These are phyloP conservation scores for Diaporthe aspalathi DNA, from an alignment of 2,329 filamentous ascomycete species.

Conservation along the genomic window DNA sequence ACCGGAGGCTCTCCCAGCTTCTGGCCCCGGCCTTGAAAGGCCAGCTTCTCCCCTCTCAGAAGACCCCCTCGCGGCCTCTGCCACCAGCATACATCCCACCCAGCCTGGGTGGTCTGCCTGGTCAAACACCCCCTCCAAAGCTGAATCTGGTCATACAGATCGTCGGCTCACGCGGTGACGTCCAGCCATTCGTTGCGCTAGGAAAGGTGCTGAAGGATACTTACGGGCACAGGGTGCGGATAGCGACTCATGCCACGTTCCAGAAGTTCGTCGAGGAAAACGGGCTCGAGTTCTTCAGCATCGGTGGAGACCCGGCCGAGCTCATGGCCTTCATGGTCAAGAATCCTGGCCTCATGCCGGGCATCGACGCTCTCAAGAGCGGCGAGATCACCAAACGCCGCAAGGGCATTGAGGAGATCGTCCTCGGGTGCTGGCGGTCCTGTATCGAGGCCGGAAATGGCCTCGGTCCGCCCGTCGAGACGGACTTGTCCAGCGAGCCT, in stretches of 20 bases:
- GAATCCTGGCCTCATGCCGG: conserved; percentile 86
- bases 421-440: conserved; percentile 88
- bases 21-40: conserved; percentile 72
- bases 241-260: conserved; percentile 80
- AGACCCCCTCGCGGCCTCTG: conserved; percentile 54
- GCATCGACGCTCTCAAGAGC: conserved; percentile 78
- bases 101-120: conserved; percentile 73
- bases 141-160: conserved; percentile 81
- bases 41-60: conserved; percentile 62
- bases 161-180: conserved; percentile 79
- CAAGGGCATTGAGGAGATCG: conserved; percentile 79
- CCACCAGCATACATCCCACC: conserved; percentile 79
- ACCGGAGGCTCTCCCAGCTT: conserved; percentile 72
- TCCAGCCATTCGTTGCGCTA: conserved; percentile 80
- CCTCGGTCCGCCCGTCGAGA: conserved; percentile 59
- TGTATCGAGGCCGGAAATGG: conserved; percentile 85
- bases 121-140: conserved; percentile 65
- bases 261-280: conserved; percentile 75
- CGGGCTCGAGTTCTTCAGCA: conserved; percentile 79
- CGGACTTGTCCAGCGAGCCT: conserved; percentile 59
- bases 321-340: conserved; percentile 94
- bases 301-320: conserved; percentile 80
- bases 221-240: conserved; percentile 77
- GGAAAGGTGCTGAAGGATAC: conserved; percentile 72
- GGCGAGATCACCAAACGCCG: conserved; percentile 82